phyloP scores from a whole-genome alignment of 225 moss, liverwort and hornwort genomes.

The Bryum argenteum region DNA sequence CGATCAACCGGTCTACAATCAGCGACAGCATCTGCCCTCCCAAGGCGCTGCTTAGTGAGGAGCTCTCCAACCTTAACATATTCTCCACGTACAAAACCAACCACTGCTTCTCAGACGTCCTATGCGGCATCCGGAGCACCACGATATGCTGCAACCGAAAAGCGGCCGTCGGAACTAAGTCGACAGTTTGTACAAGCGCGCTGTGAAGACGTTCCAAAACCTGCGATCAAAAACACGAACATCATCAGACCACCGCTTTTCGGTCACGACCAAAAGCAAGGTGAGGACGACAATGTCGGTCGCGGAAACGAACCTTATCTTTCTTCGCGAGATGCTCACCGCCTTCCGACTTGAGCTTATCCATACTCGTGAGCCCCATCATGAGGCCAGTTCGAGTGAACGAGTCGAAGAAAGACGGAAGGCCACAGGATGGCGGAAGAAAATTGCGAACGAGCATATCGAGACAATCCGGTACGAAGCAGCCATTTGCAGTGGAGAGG shows the following conservation, averaged over 20 bases:
- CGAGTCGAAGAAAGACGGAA: constrained; percentile 79
- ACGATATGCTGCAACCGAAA: constrained; percentile 81
- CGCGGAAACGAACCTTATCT: constrained; percentile 39
- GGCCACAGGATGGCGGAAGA: constrained; percentile 89
- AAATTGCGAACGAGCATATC: constrained; percentile 98
- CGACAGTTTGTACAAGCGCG: constrained; percentile 69
- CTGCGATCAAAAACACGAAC: constrained; percentile 2
- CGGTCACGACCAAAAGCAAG: not conserved
- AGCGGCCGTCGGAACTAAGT: constrained; percentile 77
- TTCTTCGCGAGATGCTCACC: constrained; percentile 70
- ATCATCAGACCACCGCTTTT: not conserved
- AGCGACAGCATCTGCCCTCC: constrained; percentile 82
- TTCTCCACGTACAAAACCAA: constrained; percentile 83
- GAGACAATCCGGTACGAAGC: constrained; percentile 79
- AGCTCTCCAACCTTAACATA: constrained; percentile 78
- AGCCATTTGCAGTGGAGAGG: constrained; percentile 86
- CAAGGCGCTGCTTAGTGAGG: constrained; percentile 50
- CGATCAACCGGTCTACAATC: constrained; percentile 85
- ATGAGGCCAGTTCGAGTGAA: constrained; percentile 65
- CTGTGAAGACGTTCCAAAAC: constrained; percentile 70
- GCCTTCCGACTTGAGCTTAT: constrained; percentile 59
- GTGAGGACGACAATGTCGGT: not conserved
- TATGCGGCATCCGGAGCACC: constrained; percentile 78
- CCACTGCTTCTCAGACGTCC: constrained; percentile 82
- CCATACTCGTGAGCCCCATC: constrained; percentile 64